Percentiles rank a stretch among this genome's conserved stretches.
These are phyloP conservation scores for Tarenaya hassleriana DNA, from an alignment of 345 rosid species.

Conservation along the genomic window DNA sequence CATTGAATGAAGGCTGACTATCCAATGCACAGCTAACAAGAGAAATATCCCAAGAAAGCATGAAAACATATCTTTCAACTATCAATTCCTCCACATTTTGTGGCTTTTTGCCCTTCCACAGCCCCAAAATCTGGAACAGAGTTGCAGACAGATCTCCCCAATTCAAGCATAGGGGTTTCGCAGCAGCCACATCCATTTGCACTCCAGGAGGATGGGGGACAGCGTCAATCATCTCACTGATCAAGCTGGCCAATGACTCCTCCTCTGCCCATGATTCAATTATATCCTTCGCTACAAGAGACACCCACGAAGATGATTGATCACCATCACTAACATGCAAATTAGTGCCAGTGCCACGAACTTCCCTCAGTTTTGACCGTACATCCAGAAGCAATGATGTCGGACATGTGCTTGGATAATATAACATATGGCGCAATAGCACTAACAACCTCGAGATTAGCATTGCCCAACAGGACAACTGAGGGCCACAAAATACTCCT, in stretches of 20 bases:
- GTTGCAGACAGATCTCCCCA: constrained; percentile 44
- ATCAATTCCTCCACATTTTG: constrained; percentile 66
- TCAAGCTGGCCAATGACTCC: constrained; percentile 48
- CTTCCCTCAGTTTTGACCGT: constrained; percentile 73
- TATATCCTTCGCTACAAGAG: constrained; percentile 44
- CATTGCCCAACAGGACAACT: constrained; percentile 81
- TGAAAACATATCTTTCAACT: constrained; percentile 80
- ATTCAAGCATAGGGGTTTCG: constrained; percentile 44
- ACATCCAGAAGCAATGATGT: constrained; percentile 60
- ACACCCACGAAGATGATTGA: constrained; percentile 64
- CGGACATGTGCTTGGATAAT: constrained; percentile 63
- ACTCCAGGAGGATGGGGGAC: constrained; percentile 51
- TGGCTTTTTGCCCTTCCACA: constrained; percentile 77
- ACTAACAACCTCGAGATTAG: constrained; percentile 79
- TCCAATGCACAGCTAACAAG: constrained; percentile 29
- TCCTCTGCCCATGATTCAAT: constrained; percentile 52
- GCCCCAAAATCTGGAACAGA: constrained; percentile 57
- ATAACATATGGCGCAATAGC: constrained; percentile 74
- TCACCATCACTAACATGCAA: constrained; percentile 35
- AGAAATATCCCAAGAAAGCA: constrained; percentile 79
- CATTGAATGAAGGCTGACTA: constrained; percentile 34
- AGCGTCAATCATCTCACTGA: constrained; percentile 65
- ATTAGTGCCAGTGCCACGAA: constrained; percentile 38
- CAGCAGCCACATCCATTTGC: constrained; percentile 40
- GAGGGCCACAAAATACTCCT: constrained; percentile 31